phyloP scores from a whole-genome alignment of 768 basidiomycete species.

The Dioszegia hungarica region DNA sequence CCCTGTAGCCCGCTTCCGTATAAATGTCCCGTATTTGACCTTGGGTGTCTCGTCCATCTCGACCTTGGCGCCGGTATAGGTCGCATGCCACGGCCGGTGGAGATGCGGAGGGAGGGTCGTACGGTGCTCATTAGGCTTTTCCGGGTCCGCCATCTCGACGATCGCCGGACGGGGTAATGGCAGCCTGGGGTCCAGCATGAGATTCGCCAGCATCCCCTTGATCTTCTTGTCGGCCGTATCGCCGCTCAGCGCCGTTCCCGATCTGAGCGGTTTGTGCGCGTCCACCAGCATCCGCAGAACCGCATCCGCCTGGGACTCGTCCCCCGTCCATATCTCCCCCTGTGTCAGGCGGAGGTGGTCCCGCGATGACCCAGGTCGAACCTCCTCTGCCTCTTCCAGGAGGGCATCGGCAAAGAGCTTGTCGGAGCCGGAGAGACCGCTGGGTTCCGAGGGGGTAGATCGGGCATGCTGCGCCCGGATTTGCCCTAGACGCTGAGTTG shows the following conservation, averaged over 20 bases:
- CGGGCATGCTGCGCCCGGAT: background rate
- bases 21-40: slow-evolving; percentile 44
- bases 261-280: slow-evolving; percentile 69
- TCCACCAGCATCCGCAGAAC: slow-evolving; percentile 81
- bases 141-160: slow-evolving; percentile 8
- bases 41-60: slow-evolving; percentile 19
- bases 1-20: slow-evolving; percentile 23
- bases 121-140: slow-evolving; percentile 49
- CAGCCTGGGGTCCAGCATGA: slow-evolving; percentile 51
- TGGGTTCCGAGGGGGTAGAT: no score
- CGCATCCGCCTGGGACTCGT: slow-evolving; percentile 65
- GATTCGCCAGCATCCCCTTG: slow-evolving; percentile 27
- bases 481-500: background rate
- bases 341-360: slow-evolving; percentile 51
- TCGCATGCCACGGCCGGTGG: slow-evolving; percentile 43
- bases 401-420: slow-evolving; percentile 67
- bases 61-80: slow-evolving; percentile 30
- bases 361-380: slow-evolving; percentile 17
- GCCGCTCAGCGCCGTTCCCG: slow-evolving; percentile 42
- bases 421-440: slow-evolving; percentile 37
- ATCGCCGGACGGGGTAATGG: background rate
- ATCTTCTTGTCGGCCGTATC: slow-evolving; percentile 34
- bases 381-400: slow-evolving; percentile 28
- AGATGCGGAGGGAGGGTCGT: slow-evolving; percentile 43
- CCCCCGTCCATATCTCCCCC: slow-evolving; percentile 70